Percentiles rank a stretch among this genome's conserved stretches.
Evolutionary conservation across 345 rosid species (phyloP).

Genomic region (Salix dunnii): DNA sequence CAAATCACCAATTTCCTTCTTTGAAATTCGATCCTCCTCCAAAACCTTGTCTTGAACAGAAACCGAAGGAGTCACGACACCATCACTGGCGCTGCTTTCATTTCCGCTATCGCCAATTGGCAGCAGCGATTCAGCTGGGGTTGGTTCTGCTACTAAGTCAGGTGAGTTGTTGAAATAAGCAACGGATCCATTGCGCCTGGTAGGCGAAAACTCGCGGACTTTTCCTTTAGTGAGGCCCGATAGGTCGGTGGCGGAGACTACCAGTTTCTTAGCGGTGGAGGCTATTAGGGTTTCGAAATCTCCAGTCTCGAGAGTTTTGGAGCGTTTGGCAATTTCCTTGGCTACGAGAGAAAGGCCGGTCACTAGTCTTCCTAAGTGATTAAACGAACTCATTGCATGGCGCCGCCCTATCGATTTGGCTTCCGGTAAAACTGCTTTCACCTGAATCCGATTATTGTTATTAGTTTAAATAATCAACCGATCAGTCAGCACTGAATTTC

Average conservation of each 20-base stretch:
- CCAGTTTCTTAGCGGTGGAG: slow-evolving; percentile 54
- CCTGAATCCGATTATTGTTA: background rate
- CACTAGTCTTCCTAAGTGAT: slow-evolving; percentile 54
- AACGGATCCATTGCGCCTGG: slow-evolving; percentile 53
- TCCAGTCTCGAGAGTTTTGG: slow-evolving; percentile 45
- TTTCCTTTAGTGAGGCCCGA: slow-evolving; percentile 78
- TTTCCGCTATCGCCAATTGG: background rate
- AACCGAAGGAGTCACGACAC: background rate
- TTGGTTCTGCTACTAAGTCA: background rate
- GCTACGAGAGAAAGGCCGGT: slow-evolving; percentile 71
- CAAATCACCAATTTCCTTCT: slow-evolving; percentile 2
- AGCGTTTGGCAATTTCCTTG: slow-evolving; percentile 61
- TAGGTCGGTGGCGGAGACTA: slow-evolving; percentile 72
- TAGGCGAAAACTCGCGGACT: slow-evolving; percentile 45
- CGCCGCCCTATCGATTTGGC: background rate
- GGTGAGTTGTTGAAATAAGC: slow-evolving; percentile 45
- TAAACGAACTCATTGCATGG: slow-evolving; percentile 48
- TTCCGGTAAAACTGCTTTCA: background rate
- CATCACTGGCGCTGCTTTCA: background rate
- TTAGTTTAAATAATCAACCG: too few relatives aligned
- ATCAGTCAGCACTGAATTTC: too few relatives aligned
- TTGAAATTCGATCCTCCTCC: slow-evolving; percentile 2
- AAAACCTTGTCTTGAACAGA: background rate
- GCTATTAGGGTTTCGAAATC: slow-evolving; percentile 55
- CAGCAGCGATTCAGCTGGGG: background rate